A percentile compares a stretch with the other conserved stretches of the same genome.
phyloP scores from a whole-genome alignment of 2,329 filamentous ascomycete species.

The Eutypa lata region DNA sequence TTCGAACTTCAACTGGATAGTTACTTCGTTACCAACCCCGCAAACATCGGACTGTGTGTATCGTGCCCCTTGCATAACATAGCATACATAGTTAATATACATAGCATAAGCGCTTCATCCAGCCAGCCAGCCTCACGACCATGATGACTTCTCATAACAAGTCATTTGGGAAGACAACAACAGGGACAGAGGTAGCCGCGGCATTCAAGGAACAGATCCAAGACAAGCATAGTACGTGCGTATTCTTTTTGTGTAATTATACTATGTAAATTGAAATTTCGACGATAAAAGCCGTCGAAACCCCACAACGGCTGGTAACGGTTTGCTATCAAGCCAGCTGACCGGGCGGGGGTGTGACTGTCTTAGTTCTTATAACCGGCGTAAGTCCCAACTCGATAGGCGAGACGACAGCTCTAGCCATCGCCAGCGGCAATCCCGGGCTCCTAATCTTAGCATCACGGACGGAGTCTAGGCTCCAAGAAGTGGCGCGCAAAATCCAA shows the following conservation, averaged over 20 bases:
- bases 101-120: no score
- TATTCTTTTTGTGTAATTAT: no score
- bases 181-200: slow-evolving; percentile 12
- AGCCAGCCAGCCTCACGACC: slow-evolving; percentile 1
- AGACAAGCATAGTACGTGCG: slow-evolving; percentile 9
- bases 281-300: no score
- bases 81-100: no score
- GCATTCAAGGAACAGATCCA: slow-evolving; percentile 10
- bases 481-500: slow-evolving; percentile 21
- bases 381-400: slow-evolving; percentile 35
- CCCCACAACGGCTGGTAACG: no score
- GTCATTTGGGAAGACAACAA: slow-evolving; percentile 6
- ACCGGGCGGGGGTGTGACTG: slow-evolving; percentile 13
- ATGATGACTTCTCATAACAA: not conserved
- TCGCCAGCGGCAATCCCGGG: slow-evolving; percentile 30
- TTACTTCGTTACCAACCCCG: not conserved
- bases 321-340: slow-evolving; percentile 9
- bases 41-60: not conserved
- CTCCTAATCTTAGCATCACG: slow-evolving; percentile 38
- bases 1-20: no score
- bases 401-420: slow-evolving; percentile 27
- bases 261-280: no score
- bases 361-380: slow-evolving; percentile 37
- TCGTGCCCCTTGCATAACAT: not conserved
- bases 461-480: slow-evolving; percentile 28